Conservation (phyloP, 2,329 filamentous ascomycete genomes). For the Aureobasidium musti region DNA sequence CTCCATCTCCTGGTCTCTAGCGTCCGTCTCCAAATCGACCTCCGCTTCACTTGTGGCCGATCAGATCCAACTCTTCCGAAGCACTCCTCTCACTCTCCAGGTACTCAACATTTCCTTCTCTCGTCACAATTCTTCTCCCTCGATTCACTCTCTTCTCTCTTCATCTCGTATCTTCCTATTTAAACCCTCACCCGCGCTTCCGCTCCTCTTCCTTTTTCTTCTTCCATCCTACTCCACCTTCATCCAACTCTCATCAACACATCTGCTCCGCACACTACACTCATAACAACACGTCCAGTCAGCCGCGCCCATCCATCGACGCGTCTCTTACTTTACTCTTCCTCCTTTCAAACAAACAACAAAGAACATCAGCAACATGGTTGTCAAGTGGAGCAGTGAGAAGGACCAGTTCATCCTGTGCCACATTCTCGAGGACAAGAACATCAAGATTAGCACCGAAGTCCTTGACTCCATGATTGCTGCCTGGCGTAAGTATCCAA, state of each 20-base stretch:
- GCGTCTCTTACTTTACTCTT: not conserved
- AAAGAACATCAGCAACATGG: slow-evolving; percentile 24
- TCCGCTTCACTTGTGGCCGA: not conserved
- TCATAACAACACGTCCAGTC: not conserved
- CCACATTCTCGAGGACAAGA: slow-evolving; percentile 16
- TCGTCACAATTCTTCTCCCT: not conserved
- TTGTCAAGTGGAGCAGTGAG: slow-evolving; percentile 30
- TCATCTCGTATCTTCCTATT: not conserved
- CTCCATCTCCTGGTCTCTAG: not conserved
- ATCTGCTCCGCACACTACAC: not conserved
- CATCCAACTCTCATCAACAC: not conserved
- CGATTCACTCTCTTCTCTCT: not conserved
- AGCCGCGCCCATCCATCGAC: not conserved
- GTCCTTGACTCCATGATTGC: slow-evolving; percentile 22
- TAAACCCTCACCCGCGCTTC: not conserved
- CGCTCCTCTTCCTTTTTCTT: not conserved
- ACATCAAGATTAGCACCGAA: slow-evolving; percentile 20
- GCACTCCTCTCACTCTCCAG: not conserved
- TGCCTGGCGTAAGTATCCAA: slow-evolving; percentile 30
- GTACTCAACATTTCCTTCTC: not conserved
- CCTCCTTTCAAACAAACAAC: not conserved
- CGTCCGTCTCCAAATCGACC: not conserved
- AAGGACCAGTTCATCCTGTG: slow-evolving; percentile 31
- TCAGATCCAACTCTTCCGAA: not conserved
- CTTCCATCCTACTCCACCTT: not conserved